Evolutionary conservation across 23 red algal species (phyloP).

Genomic region (Agarophyton chilense): DNA sequence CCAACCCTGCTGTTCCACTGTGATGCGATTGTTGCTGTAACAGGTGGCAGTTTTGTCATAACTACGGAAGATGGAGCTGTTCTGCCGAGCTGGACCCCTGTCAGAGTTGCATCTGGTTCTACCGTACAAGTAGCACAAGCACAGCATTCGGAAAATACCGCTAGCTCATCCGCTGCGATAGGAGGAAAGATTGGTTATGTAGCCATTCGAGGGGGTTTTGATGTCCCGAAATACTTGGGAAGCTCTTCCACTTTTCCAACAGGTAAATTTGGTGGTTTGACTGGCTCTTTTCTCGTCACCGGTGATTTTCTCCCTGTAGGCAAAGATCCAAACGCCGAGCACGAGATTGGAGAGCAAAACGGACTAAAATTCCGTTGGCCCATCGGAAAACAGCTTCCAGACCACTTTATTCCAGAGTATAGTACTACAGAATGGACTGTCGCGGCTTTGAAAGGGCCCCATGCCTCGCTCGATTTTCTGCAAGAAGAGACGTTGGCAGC

Average conservation of each 20-base stretch:
- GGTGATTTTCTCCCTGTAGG: conserved; percentile 69
- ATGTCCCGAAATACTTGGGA: conserved; percentile 66
- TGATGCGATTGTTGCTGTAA: conserved; percentile 41
- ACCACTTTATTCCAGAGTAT: conserved; percentile 43
- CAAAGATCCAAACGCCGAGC: not conserved
- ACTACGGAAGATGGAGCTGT: conserved; percentile 30
- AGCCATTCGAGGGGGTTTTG: conserved; percentile 67
- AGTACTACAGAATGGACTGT: conserved; percentile 21
- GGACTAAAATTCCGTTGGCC: conserved; percentile 57
- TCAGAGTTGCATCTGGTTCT: conserved; percentile 27
- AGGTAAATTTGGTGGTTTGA: conserved; percentile 69
- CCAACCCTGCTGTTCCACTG: conserved; percentile 63
- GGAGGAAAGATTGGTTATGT: conserved; percentile 76
- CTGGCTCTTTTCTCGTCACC: conserved; percentile 51
- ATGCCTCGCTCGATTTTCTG: conserved; percentile 70
- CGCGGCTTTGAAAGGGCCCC: conserved; percentile 58
- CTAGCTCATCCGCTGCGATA: not conserved
- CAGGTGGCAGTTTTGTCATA: conserved; percentile 41
- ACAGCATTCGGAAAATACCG: not conserved
- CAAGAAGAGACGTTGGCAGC: conserved; percentile 22
- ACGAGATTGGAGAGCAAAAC: conserved; percentile 13
- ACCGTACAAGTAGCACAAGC: not conserved
- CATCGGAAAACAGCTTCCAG: conserved; percentile 24
- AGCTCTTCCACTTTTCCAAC: conserved; percentile 74
- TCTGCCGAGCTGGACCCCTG: conserved; percentile 70